Base-by-base conservation (phyloP, 768 basidiomycete species). In the Clavulina sp. region DNA sequence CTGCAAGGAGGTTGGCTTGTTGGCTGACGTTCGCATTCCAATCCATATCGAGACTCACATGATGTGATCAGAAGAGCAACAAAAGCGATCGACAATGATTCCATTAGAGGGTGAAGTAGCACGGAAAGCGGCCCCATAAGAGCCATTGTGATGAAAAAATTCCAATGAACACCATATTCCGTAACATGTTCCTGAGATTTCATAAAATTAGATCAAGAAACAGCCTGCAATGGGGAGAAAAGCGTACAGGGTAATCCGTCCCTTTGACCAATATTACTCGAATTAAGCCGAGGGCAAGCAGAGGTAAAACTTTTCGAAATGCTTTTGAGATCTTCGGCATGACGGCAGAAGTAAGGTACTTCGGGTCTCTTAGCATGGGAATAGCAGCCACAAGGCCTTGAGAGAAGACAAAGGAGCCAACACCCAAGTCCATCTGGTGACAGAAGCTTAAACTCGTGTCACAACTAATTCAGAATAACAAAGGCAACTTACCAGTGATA, bases 121-220 rank as follows among this genome's bases (percentile, higher is more conserved):
- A 80, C 73, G 60, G 87, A 78, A 9, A 84, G 65, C 3, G 86
- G 60, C 0, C 91, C 91, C 4, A 96, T 62, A 0, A 86, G 57
- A 0, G 82, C 88, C 21, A 97, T 71, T 0, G 95, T 96, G 58
- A 97, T 74, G 72, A 99, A 99, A 66, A 97, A 96, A 63, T 97
- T 97, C 95, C 95, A 99, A 59, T 97, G 93, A 0, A 78, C 77
- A 0, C 95, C 95, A 57, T 97, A 97, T 66, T 99, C 95, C 0
- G 91, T 81, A 51, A 84, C 80, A 54, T 97, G 95, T 68, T 97
- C 95, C 92, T 81, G 53, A 29, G 32, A 24, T 1, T 26, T 16
- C 28, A 2, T 13, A 34, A 23, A 30, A 3, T 6, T 1, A 4
- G 41, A 23, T 23, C 16, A 7, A 2, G 19, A 30, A 52, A 18